phyloP scores from a whole-genome alignment of 352 stramenopile genomes.

The Pythium chondricola region DNA sequence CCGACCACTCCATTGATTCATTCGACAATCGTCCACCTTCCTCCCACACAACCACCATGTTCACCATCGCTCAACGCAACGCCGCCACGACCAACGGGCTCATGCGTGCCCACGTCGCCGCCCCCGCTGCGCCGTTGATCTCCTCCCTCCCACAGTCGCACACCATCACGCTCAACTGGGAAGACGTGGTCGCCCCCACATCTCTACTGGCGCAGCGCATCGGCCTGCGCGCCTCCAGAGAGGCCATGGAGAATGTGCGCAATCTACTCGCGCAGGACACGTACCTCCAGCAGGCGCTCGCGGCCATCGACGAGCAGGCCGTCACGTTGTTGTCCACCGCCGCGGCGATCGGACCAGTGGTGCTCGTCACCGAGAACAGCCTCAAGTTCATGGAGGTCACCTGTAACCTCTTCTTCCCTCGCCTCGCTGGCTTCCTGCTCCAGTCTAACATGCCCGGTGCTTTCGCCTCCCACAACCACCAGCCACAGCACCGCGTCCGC shows the following conservation, averaged over 20 bases:
- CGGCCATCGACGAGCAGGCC: slow-evolving; percentile 30
- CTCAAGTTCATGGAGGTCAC: slow-evolving; percentile 31
- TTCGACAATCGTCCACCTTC: slow-evolving; percentile 2
- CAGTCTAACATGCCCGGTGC: slow-evolving; percentile 16
- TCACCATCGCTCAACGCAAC: slow-evolving; percentile 14
- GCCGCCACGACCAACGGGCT: not conserved
- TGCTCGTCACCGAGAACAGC: slow-evolving; percentile 32
- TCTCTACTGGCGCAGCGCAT: slow-evolving; percentile 32
- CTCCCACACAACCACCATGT: slow-evolving; percentile 5
- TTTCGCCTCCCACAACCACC: slow-evolving; percentile 4
- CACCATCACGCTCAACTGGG: slow-evolving; percentile 47
- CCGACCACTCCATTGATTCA: slow-evolving; percentile 11
- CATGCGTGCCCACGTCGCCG: not conserved
- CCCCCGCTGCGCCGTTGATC: slow-evolving; percentile 5
- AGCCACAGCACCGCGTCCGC: slow-evolving; percentile 21
- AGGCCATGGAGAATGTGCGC: slow-evolving; percentile 26
- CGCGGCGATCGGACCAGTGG: slow-evolving; percentile 30
- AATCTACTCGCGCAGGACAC: slow-evolving; percentile 21
- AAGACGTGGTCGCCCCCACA: slow-evolving; percentile 49
- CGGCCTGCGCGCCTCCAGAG: slow-evolving; percentile 30
- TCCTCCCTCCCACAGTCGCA: too few relatives aligned
- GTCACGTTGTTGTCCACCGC: slow-evolving; percentile 27
- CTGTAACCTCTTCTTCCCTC: slow-evolving; percentile 34
- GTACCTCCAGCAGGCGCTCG: slow-evolving; percentile 40
- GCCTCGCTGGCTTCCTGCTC: slow-evolving; percentile 29